A percentile compares a stretch with the other conserved stretches of the same genome.
Conservation (phyloP, 768 basidiomycete genomes). For the Lactarius hatsudake region DNA sequence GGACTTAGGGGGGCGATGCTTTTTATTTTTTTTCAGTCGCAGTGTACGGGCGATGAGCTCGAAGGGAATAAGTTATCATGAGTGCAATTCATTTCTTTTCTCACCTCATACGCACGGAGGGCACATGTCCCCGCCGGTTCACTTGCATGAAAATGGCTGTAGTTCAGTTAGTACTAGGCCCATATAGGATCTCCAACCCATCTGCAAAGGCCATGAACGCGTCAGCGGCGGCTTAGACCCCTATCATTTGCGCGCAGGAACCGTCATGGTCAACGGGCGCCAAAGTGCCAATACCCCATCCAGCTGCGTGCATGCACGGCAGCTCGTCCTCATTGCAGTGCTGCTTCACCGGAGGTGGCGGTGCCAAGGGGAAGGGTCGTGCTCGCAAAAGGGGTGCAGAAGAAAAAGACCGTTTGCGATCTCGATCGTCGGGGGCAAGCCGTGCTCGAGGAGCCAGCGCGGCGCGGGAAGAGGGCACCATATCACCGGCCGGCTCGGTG, state of each 20-base stretch:
- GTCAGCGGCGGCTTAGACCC: background rate
- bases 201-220: background rate
- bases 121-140: background rate
- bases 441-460: conserved; percentile 14
- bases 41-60: too few relatives aligned
- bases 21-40: background rate
- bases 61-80: background rate
- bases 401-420: background rate
- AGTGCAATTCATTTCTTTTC: background rate
- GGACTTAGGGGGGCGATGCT: background rate
- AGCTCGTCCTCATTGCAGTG: conserved; percentile 11
- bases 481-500: background rate
- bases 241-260: background rate
- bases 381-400: background rate
- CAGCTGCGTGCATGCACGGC: background rate
- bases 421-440: background rate
- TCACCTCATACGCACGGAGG: background rate
- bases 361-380: conserved; percentile 3
- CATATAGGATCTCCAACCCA: background rate
- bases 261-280: background rate
- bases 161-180: background rate
- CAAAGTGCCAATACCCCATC: conserved; percentile 1
- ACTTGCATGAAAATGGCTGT: background rate
- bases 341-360: conserved; percentile 7
- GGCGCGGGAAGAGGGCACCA: background rate